Evolutionary conservation across 805 yeast genomes (phyloP).

Genomic region (Spencermartinsiella europaea): DNA sequence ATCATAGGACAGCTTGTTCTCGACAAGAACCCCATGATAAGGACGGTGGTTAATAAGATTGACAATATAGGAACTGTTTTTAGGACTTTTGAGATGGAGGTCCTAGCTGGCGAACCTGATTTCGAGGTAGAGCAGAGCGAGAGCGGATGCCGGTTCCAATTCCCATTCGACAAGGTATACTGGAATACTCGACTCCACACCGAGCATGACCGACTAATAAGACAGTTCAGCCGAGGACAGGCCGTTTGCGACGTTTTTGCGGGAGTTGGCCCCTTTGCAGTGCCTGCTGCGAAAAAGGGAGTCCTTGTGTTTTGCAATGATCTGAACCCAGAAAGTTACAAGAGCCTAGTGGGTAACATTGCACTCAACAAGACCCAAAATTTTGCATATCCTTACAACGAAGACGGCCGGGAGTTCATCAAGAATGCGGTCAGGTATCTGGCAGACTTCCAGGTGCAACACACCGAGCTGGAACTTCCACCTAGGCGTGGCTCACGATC

Average conservation of each 20-base stretch:
- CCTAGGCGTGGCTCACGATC: constrained; percentile 30
- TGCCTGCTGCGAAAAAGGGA: constrained; percentile 87
- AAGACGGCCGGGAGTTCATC: constrained; percentile 83
- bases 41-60: constrained; percentile 87
- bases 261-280: constrained; percentile 97
- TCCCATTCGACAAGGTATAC: constrained; percentile 90
- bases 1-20: constrained; percentile 86
- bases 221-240: constrained; percentile 53
- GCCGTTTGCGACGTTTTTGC: constrained; percentile 95
- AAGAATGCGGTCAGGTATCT: constrained; percentile 50
- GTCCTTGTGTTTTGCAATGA: constrained; percentile 87
- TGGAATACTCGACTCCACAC: constrained; percentile 96
- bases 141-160: constrained; percentile 75
- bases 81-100: constrained; percentile 90
- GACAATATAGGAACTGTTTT: constrained; percentile 82
- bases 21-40: constrained; percentile 77
- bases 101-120: constrained; percentile 74
- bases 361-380: constrained; percentile 53
- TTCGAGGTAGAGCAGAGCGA: constrained; percentile 82
- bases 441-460: constrained; percentile 39
- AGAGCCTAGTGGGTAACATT: constrained; percentile 63
- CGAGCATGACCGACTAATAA: constrained; percentile 81
- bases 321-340: constrained; percentile 80
- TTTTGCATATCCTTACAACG: constrained; percentile 59
- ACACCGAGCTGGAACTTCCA: constrained; percentile 24